phyloP scores from a whole-genome alignment of 768 basidiomycete species.

The Rhizopogon rudus region DNA sequence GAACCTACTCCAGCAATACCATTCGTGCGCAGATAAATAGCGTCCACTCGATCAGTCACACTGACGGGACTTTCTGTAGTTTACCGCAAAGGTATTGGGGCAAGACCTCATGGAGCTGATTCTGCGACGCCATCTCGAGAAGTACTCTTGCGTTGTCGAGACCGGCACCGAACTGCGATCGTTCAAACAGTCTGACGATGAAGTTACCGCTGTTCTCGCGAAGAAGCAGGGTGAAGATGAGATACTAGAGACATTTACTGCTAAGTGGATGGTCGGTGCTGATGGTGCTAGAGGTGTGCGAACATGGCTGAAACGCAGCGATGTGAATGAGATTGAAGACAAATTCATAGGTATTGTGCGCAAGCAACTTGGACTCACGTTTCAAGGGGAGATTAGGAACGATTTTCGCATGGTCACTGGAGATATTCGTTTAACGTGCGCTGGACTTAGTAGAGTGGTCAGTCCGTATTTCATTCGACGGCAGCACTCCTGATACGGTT shows the following conservation, averaged over 20 bases:
- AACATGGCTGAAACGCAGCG: not conserved
- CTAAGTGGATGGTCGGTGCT: not conserved
- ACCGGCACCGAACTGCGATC: constrained; percentile 27
- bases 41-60: constrained; percentile 10
- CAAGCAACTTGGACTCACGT: constrained; percentile 5
- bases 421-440: constrained; percentile 29
- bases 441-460: constrained; percentile 35
- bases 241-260: not conserved
- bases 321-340: not conserved
- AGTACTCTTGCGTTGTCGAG: constrained; percentile 24
- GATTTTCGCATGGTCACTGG: constrained; percentile 22
- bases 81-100: not conserved
- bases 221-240: constrained; percentile 7
- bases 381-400: constrained; percentile 25
- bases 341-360: not conserved
- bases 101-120: constrained; percentile 21
- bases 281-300: constrained; percentile 12
- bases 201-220: constrained; percentile 18
- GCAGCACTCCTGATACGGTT: not conserved
- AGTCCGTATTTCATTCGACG: constrained; percentile 1
- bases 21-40: constrained; percentile 14
- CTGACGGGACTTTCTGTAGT: not conserved
- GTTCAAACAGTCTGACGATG: constrained; percentile 28
- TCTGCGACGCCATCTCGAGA: not conserved
- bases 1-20: constrained; percentile 8